These are phyloP conservation scores for Scheffersomyces ergatensis DNA, from an alignment of 805 yeast genomes.

Conservation along the genomic window DNA sequence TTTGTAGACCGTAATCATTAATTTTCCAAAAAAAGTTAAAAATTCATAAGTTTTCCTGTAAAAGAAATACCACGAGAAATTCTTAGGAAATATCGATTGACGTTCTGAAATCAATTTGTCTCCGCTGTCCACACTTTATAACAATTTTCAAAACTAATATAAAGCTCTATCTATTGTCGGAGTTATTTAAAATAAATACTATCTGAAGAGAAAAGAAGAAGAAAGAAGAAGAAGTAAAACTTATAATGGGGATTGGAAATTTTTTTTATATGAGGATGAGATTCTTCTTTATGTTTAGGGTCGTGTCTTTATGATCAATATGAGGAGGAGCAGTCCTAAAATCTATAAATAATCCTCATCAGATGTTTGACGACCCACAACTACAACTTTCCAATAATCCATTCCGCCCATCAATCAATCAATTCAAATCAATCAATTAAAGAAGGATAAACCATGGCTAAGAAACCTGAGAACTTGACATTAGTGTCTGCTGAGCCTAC, in stretches of 20 bases:
- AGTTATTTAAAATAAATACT: slow-evolving; percentile 22
- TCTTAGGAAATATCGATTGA: neutral
- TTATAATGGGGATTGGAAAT: too few relatives aligned
- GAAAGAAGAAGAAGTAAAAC: neutral
- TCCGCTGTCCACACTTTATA: slow-evolving; percentile 49
- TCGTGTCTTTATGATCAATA: too few relatives aligned
- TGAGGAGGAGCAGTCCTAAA: too few relatives aligned
- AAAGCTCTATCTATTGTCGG: slow-evolving; percentile 44
- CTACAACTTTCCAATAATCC: too few relatives aligned
- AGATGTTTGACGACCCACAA: too few relatives aligned
- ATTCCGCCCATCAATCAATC: neutral
- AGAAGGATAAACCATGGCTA: slow-evolving; percentile 12
- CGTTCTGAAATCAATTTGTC: slow-evolving; percentile 21
- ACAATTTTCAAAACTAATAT: slow-evolving; percentile 20
- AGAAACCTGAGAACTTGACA: slow-evolving; percentile 21
- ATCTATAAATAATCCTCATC: too few relatives aligned
- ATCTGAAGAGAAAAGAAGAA: slow-evolving; percentile 16
- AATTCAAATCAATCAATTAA: neutral
- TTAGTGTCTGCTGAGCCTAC: slow-evolving; percentile 36
- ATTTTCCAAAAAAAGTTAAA: neutral
- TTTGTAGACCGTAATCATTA: neutral
- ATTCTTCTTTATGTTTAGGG: too few relatives aligned
- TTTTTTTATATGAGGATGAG: too few relatives aligned
- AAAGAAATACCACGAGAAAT: slow-evolving; percentile 3
- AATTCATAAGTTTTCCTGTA: neutral